phyloP scores from a whole-genome alignment of 495 filamentous ascomycete genomes.

The Penicillium longicatenatum region DNA sequence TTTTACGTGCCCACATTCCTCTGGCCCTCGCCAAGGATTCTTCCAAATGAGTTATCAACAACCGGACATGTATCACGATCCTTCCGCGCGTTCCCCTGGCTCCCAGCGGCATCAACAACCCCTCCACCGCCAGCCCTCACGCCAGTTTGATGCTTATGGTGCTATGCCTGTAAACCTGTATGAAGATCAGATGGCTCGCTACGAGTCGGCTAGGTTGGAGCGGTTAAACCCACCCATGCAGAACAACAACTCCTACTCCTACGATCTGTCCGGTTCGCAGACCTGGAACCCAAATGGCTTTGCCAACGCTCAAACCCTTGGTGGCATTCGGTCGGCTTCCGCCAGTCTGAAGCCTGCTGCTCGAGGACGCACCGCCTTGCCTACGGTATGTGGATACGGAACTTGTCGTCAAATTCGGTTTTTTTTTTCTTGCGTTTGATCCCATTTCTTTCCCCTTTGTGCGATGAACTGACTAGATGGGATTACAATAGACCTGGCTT shows the following conservation, averaged over 20 bases:
- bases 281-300: constrained; percentile 66
- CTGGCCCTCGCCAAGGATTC: constrained; percentile 35
- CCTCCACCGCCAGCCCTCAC: constrained; percentile 66
- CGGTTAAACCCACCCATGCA: constrained; percentile 58
- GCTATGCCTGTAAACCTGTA: constrained; percentile 63
- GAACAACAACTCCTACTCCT: constrained; percentile 55
- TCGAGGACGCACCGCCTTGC: constrained; percentile 57
- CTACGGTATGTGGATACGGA: constrained; percentile 47
- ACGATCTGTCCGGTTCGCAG: constrained; percentile 63
- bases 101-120: constrained; percentile 65
- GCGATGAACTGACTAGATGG: not conserved
- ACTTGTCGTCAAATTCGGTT: not conserved
- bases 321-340: constrained; percentile 55
- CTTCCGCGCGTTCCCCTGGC: constrained; percentile 60
- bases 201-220: constrained; percentile 61
- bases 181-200: constrained; percentile 63
- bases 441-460: not conserved
- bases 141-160: constrained; percentile 69
- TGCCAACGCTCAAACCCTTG: constrained; percentile 52
- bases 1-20: constrained; percentile 46
- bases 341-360: constrained; percentile 58
- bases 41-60: constrained; percentile 58
- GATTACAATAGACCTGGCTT: constrained; percentile 56
- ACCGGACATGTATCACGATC: constrained; percentile 64
- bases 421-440: not conserved